phyloP scores from a whole-genome alignment of 352 stramenopile genomes.

The Stephanocyclus meneghinianus region DNA sequence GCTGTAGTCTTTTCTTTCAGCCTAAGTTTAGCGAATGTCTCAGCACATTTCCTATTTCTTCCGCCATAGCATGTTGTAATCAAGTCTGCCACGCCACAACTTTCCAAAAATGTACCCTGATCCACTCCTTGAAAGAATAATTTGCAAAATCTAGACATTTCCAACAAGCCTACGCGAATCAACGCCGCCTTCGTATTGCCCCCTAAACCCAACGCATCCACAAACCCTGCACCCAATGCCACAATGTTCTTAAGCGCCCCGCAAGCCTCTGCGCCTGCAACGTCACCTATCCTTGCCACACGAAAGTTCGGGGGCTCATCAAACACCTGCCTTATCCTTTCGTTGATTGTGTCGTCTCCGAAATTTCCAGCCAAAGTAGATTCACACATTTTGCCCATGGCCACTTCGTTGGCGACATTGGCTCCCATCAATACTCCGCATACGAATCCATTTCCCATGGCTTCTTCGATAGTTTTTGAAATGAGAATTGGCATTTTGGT shows the following conservation, averaged over 20 bases:
- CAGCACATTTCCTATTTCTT: slow-evolving; percentile 93
- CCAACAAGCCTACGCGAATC: slow-evolving; percentile 86
- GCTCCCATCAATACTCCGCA: slow-evolving; percentile 94
- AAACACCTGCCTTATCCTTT: slow-evolving; percentile 69
- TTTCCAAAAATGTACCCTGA: slow-evolving; percentile 94
- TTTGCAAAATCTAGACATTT: slow-evolving; percentile 87
- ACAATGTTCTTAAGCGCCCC: slow-evolving; percentile 97
- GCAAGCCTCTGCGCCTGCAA: slow-evolving; percentile 92
- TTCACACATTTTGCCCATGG: slow-evolving; percentile 92
- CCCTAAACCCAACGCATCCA: slow-evolving; percentile 91
- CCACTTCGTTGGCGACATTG: slow-evolving; percentile 96
- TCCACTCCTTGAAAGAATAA: slow-evolving; percentile 82
- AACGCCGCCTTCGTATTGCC: slow-evolving; percentile 98
- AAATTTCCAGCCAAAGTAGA: slow-evolving; percentile 91
- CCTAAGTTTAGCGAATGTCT: slow-evolving; percentile 87
- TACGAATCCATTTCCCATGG: slow-evolving; percentile 69
- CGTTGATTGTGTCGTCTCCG: slow-evolving; percentile 59
- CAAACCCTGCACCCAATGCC: slow-evolving; percentile 94
- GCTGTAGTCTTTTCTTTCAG: not conserved
- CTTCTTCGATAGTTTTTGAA: slow-evolving; percentile 71
- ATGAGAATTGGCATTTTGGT: slow-evolving; percentile 75
- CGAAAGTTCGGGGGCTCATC: slow-evolving; percentile 85
- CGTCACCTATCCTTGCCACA: slow-evolving; percentile 91
- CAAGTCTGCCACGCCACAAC: slow-evolving; percentile 94
- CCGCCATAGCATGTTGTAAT: slow-evolving; percentile 98